These are phyloP conservation scores for Zygosaccharomyces sapae DNA, from an alignment of 1,139 yeast species.

Conservation along the genomic window DNA sequence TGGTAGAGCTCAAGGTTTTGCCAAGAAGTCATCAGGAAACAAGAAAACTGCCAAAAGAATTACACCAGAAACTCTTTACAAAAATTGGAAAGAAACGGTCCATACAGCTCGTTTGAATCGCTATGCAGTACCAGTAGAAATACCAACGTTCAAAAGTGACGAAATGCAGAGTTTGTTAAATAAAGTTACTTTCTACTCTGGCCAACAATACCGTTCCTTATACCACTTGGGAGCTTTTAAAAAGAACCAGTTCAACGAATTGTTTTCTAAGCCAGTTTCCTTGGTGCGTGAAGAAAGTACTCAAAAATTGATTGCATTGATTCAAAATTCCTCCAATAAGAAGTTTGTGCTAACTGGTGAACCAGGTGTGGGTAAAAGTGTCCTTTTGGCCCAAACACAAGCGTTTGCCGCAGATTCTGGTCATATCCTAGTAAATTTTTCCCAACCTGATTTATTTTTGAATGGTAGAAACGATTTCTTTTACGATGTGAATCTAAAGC, in stretches of 20 bases:
- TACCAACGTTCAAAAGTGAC: constrained; percentile 24
- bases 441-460: constrained; percentile 56
- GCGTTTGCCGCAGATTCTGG: constrained; percentile 51
- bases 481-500: constrained; percentile 46
- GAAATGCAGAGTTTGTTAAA: constrained; percentile 19
- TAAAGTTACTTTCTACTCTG: constrained; percentile 24
- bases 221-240: constrained; percentile 52
- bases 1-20: constrained; percentile 32
- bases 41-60: constrained; percentile 29
- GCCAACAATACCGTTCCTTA: constrained; percentile 26
- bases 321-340: constrained; percentile 41
- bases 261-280: constrained; percentile 54
- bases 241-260: constrained; percentile 61
- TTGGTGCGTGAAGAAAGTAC: constrained; percentile 43
- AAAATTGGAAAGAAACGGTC: constrained; percentile 33
- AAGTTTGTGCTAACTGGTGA: constrained; percentile 63
- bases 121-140: constrained; percentile 25
- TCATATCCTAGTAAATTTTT: constrained; percentile 60
- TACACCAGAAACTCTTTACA: constrained; percentile 28
- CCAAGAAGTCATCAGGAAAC: constrained; percentile 22
- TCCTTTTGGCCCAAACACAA: constrained; percentile 67
- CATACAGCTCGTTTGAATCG: constrained; percentile 27
- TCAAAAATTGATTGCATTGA: constrained; percentile 18
- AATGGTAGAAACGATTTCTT: constrained; percentile 72
- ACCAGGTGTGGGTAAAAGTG: constrained; percentile 77